Evolutionary conservation across 1,139 yeast genomes (phyloP), one percentile per base, ranked within the genome.

Genomic region (Debaryomyces nepalensis): DNA sequence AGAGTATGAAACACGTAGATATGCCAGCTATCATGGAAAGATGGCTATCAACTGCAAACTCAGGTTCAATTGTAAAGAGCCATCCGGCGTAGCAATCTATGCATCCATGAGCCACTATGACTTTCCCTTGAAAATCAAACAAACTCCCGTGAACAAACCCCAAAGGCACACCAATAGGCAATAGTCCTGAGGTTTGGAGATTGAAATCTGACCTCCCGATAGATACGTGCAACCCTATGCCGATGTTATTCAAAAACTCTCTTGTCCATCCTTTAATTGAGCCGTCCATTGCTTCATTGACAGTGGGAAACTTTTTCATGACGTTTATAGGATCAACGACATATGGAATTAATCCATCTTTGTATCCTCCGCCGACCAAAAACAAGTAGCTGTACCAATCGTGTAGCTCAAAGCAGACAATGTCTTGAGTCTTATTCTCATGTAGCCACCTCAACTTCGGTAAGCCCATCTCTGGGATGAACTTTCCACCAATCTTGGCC

Each of bases 31-130:
- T 73, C 76, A 79, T 71, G 2, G 78, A 65, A 14, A 79, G 48
- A 6, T 64, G 53, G 7, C 22, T 48, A 21, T 44, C 50, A 10
- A 18, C 20, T 2, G 15, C 9, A 12, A 24, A 26, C 4, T 16
- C 12, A 2, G 7, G 55, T 47, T 49, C 58, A 6, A 51, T 35
- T 1, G 73, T 63, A 1, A 72, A 59, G 6, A 78, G 55, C 78
- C 81, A 79, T 2, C 82, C 79, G 1, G 80, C 75, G 50, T 81
- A 80, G 41, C 84, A 77, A 52, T 81, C 85, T 31, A 80, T 79
- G 35, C 79, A 70, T 6, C 83, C 82, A 44, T 74, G 70, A 8
- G 65, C 64, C 3, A 79, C 64, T 0, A 54, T 41, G 3, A 35
- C 32, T 20, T 46, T 32, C 12, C 41, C 27, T 16, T 12, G n/a